Evolutionary conservation across 225 moss, liverwort and hornwort species (phyloP).

Genomic region (Bryoerythrophyllum caledonicum): DNA sequence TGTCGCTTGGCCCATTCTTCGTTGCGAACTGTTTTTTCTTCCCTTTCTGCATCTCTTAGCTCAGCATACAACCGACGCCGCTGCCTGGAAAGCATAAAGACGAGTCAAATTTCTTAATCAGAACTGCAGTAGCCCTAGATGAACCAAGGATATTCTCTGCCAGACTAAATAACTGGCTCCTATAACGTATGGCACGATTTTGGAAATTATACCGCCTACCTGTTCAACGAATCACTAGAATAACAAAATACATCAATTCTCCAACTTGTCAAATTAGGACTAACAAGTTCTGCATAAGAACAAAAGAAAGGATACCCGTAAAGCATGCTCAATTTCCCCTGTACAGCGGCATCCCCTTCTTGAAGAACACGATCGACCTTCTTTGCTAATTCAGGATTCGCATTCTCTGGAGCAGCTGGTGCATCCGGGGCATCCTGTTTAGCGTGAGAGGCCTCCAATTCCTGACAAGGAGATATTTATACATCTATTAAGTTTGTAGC

Average conservation of each 20-base stretch:
- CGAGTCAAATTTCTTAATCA: not conserved
- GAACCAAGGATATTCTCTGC: not conserved
- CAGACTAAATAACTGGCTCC: not conserved
- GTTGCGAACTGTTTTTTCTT: slow-evolving; percentile 63
- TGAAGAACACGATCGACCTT: slow-evolving; percentile 67
- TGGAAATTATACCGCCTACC: not conserved
- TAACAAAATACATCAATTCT: not conserved
- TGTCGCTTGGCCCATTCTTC: slow-evolving; percentile 64
- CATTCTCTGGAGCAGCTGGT: slow-evolving; percentile 15
- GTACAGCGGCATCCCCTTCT: slow-evolving; percentile 67
- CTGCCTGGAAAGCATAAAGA: slow-evolving; percentile 42
- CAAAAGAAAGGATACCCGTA: slow-evolving; percentile 40
- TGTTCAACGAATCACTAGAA: slow-evolving; percentile 1
- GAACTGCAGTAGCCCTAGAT: not conserved
- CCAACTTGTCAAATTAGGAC: not conserved
- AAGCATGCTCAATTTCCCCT: slow-evolving; percentile 70
- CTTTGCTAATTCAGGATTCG: slow-evolving; percentile 41
- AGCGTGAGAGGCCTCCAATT: slow-evolving; percentile 75
- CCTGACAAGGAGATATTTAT: slow-evolving; percentile 31
- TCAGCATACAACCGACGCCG: slow-evolving; percentile 73
- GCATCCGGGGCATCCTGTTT: slow-evolving; percentile 31
- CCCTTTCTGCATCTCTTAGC: slow-evolving; percentile 71
- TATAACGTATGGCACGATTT: not conserved
- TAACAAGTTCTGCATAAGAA: not conserved
- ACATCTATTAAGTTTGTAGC: slow-evolving; percentile 2